Evolutionary conservation across 352 stramenopile genomes (phyloP).

Genomic region (Phytophthora pistaciae): DNA sequence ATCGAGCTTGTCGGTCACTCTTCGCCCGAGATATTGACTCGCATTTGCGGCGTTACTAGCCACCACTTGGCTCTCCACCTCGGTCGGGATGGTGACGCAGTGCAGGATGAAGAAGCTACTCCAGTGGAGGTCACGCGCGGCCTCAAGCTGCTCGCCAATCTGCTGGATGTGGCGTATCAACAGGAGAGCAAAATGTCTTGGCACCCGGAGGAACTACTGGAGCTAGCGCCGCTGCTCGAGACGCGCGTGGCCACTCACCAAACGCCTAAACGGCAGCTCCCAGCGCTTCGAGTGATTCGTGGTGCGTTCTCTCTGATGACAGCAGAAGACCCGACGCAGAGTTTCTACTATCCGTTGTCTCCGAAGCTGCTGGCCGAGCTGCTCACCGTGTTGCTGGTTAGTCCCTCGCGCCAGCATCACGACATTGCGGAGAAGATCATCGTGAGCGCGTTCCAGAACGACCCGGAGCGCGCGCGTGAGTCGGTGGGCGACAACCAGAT

Average conservation of each 20-base stretch:
- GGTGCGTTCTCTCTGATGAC: constrained; percentile 41
- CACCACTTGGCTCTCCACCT: constrained; percentile 11
- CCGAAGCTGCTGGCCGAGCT: constrained; percentile 67
- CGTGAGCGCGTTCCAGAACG: constrained; percentile 59
- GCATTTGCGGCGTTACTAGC: constrained; percentile 12
- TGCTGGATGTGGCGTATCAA: constrained; percentile 43
- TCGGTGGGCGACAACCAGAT: constrained; percentile 70
- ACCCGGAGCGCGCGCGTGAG: constrained; percentile 40
- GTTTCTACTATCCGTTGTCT: constrained; percentile 58
- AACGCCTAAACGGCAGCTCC: constrained; percentile 52
- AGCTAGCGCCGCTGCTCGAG: constrained; percentile 42
- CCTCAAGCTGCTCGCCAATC: constrained; percentile 61
- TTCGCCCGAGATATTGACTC: constrained; percentile 23
- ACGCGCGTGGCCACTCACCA: constrained; percentile 43
- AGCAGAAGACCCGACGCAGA: neutral
- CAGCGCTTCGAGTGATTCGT: constrained; percentile 47
- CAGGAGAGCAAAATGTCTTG: constrained; percentile 33
- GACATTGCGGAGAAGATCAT: constrained; percentile 55
- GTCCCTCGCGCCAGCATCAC: constrained; percentile 45
- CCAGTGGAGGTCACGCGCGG: constrained; percentile 30
- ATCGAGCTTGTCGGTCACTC: constrained; percentile 18
- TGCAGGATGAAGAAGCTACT: constrained; percentile 18
- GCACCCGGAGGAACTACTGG: constrained; percentile 38
- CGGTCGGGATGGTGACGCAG: neutral
- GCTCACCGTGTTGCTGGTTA: constrained; percentile 72